Base-by-base conservation (phyloP, 176 grass and related monocot species). In the Secale cereale region DNA sequence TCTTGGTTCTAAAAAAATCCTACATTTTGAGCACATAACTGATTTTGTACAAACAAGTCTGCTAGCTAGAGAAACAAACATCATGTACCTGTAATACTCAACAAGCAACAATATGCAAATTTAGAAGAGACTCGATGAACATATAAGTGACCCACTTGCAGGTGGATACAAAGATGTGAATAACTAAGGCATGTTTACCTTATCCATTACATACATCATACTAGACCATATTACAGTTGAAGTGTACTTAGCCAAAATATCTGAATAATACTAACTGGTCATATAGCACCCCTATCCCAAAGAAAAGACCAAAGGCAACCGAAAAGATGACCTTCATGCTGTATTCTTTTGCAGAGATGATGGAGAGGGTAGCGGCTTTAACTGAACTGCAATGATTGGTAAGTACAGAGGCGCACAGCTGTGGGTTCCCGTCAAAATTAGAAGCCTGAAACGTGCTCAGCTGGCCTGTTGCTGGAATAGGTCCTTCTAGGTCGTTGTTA, bases 401-500 rank as follows among this genome's bases (percentile, higher is more conserved):
- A 10, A 76, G 48, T 9, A 33, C 12, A n/a, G 74, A 32, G 10
- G 9, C 46, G 2, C 28, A 76, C 29, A 76, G 28, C 46, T 76
- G 56, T 56, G 83, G 83, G 19, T 78, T 85, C 27, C 83, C 83
- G 2, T 22, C 16, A 16, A 78, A 85, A 15, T 73, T 85, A 6
- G 57, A 65, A 13, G 10, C 14, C 7, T 32, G 73, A 65, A 85
- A 85, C 11, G 72, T 85, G 26, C 45, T 60, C 6, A 85, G 64
- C 62, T 85, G 83, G 4, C 56, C 71, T 85, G 36, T 59, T 45
- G 3, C 28, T 65, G 72, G 83, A 65, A 65, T 78, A 19, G 43
- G 36, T 19, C 83, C 83, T 60, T 85, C 72, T 10, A 85, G 36
- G 8, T 85, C 59, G 8, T 85, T 85, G 43, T 85, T 28, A 52